Evolutionary conservation across 306 rosid species (phyloP), one percentile per base, ranked within the genome.

Genomic region (Vigna unguiculata): DNA sequence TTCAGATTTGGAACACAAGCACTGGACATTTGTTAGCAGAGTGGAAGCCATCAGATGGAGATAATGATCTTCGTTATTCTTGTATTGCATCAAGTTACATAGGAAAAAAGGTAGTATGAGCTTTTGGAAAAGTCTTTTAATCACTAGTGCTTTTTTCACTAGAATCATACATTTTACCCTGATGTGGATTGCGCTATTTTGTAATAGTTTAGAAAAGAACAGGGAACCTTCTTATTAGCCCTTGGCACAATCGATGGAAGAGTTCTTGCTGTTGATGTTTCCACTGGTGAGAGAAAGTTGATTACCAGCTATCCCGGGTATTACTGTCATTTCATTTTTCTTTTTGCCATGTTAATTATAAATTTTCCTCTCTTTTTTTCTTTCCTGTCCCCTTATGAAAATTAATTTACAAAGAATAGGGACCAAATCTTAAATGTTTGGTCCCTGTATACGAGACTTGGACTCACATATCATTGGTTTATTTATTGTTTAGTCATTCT

Each of bases 1-100:
- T 80, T 81, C 87, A 88, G 92, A 80, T 88, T 77, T 88, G 90
- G 92, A 86, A 83, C 82, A 83, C 88, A 65, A 36, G 47, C 52
- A 74, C 55, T 73, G 88, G 86, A 51, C 48, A 71, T 69, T 81
- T 86, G 77, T 72, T 88, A 59, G 85, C 85, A 0, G 84, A 85
- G 59, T 86, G 90, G 86, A 88, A 82, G 78, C 78, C 76, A 36
- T 61, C 74, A 0, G 84, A 83, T 77, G 90, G 55, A 79, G 84
- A 88, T 77, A 20, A 49, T 25, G 84, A 81, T 71, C 55, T 14
- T 62, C 16, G 1, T 14, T 86, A 79, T 78, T 88, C 92, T 62
- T 82, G 88, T 80, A 74, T 86, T 67, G 85, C 90, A 15, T 88
- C 81, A 77, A 81, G 87, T 80, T 82, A 84, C 72, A 40, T 45